A percentile compares a stretch with the other conserved stretches of the same genome.
phyloP scores from a whole-genome alignment of 306 rosid species.

The Cucumis hystrix region DNA sequence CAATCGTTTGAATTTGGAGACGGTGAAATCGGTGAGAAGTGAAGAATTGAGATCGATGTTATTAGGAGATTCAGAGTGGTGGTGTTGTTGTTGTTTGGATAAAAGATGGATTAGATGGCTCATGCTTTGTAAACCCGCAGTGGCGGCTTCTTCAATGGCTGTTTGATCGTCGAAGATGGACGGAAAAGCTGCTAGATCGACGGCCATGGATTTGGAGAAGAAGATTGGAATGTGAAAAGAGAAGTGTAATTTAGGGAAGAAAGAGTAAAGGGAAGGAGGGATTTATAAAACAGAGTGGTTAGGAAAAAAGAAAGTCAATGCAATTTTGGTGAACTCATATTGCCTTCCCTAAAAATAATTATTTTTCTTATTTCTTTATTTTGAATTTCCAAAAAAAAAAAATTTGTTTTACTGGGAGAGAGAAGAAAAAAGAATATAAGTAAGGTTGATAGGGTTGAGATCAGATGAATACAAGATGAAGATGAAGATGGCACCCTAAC shows the following conservation, averaged over 20 bases:
- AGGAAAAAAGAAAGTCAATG: conserved; percentile 1
- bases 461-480: too few species aligned
- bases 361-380: not conserved
- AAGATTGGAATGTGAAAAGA: not conserved
- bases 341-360: not conserved
- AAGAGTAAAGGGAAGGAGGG: not conserved
- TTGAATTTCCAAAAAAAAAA: not conserved
- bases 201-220: conserved; percentile 23
- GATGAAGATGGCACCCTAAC: too few species aligned
- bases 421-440: not conserved
- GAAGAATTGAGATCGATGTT: conserved; percentile 31
- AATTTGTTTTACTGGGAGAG: not conserved
- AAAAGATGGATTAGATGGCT: conserved; percentile 39
- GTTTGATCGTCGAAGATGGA: conserved; percentile 28
- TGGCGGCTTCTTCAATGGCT: conserved; percentile 56
- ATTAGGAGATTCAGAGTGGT: not conserved
- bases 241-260: not conserved
- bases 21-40: conserved; percentile 59
- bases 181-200: conserved; percentile 23
- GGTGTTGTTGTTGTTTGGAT: conserved; percentile 11
- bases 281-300: not conserved
- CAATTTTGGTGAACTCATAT: conserved; percentile 2
- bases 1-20: conserved; percentile 50
- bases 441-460: too few species aligned
- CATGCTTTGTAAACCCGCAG: conserved; percentile 64